Conservation (phyloP, 257 asterid species). For the Paraleonurus japonicus region DNA sequence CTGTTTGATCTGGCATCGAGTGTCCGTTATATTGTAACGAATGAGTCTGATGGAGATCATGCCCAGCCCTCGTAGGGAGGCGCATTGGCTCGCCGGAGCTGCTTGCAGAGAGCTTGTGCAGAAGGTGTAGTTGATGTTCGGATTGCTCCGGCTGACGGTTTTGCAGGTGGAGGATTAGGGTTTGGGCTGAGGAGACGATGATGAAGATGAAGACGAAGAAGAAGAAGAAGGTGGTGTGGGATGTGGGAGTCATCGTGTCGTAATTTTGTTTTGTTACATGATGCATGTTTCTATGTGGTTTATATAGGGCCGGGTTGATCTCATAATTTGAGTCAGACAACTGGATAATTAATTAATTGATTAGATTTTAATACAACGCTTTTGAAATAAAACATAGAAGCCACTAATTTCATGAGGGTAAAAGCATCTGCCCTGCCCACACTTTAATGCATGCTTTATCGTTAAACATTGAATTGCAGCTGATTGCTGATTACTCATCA, state of each 20-base stretch:
- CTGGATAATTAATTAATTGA: too few species aligned
- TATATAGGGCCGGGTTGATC: constrained; percentile 27
- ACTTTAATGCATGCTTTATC: constrained; percentile 29
- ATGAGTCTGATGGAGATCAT: constrained; percentile 51
- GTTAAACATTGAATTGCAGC: constrained; percentile 28
- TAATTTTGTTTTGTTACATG: background rate
- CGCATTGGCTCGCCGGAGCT: constrained; percentile 70
- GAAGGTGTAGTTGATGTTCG: constrained; percentile 58
- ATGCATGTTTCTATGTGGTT: constrained; percentile 8
- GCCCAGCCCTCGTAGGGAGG: constrained; percentile 55
- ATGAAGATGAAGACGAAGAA: constrained; percentile 18
- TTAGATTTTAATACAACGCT: too few species aligned
- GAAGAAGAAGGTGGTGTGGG: constrained; percentile 2
- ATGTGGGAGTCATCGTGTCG: background rate
- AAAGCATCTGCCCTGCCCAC: constrained; percentile 2
- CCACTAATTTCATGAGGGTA: constrained; percentile 12
- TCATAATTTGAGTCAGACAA: too few species aligned
- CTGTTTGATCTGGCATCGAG: constrained; percentile 50
- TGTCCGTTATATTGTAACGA: constrained; percentile 64
- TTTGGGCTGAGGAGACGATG: constrained; percentile 29
- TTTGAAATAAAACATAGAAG: too few species aligned
- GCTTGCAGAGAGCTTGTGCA: constrained; percentile 70
- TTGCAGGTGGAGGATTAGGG: constrained; percentile 56
- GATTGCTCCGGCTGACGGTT: constrained; percentile 31
- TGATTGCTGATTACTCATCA: background rate